Evolutionary conservation across 306 rosid genomes (phyloP).

Genomic region (Morella rubra): DNA sequence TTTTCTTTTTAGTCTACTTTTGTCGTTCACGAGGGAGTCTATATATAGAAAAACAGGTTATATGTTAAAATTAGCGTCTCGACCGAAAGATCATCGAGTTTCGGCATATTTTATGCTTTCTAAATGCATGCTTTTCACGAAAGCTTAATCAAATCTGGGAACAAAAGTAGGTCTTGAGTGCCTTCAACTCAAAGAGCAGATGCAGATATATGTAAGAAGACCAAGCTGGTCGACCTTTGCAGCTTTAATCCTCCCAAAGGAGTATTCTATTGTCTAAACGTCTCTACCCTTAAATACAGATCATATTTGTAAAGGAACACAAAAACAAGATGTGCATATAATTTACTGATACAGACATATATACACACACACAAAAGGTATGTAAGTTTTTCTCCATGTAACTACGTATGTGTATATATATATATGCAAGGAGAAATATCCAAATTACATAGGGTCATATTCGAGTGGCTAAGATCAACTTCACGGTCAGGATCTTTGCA

Average conservation of each 20-base stretch:
- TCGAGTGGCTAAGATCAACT: no score
- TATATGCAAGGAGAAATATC: no score
- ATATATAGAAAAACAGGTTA: not conserved
- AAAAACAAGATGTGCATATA: no score
- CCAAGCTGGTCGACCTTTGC: constrained; percentile 19
- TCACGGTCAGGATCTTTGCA: no score
- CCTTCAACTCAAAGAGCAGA: constrained; percentile 29
- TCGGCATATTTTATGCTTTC: not conserved
- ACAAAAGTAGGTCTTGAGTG: constrained; percentile 13
- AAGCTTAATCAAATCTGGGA: not conserved
- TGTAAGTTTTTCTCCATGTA: no score
- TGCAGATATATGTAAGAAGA: not conserved
- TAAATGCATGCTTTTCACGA: constrained; percentile 20
- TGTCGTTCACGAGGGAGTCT: constrained; percentile 31
- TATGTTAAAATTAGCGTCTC: not conserved
- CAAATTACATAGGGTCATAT: no score
- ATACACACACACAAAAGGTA: no score
- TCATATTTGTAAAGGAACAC: no score
- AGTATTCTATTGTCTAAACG: not conserved
- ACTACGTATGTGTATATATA: not conserved
- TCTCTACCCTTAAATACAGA: not conserved
- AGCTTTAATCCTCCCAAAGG: constrained; percentile 8
- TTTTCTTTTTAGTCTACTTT: constrained; percentile 26
- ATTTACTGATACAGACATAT: no score
- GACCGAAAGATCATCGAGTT: no score